Percentiles rank a stretch among this genome's conserved stretches.
These are phyloP conservation scores for Exophiala oligosperma DNA, from an alignment of 2,329 filamentous ascomycete genomes.

Conservation along the genomic window DNA sequence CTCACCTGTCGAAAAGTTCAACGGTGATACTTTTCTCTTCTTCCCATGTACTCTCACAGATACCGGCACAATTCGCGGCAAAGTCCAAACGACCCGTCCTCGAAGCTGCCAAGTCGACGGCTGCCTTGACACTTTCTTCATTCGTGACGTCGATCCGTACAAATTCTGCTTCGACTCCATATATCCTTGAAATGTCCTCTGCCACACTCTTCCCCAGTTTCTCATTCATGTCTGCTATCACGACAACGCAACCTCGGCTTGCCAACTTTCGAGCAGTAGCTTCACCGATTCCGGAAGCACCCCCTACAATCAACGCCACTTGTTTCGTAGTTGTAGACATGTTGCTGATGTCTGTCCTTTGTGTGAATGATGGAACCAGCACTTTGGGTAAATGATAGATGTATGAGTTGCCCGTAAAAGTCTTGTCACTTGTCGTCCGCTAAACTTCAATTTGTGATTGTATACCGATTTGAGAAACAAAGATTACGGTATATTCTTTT, in stretches of 20 bases:
- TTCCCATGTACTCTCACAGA: slow-evolving; percentile 18
- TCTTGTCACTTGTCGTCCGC: too few relatives aligned
- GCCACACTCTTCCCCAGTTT: slow-evolving; percentile 7
- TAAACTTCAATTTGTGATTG: too few relatives aligned
- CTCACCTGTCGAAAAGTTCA: slow-evolving; percentile 21
- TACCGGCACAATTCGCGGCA: slow-evolving; percentile 23
- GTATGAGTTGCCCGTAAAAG: too few relatives aligned
- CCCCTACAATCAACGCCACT: slow-evolving; percentile 21
- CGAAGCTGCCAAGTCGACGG: slow-evolving; percentile 5
- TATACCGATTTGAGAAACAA: too few relatives aligned
- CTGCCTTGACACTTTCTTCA: slow-evolving; percentile 22
- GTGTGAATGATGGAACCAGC: too few relatives aligned
- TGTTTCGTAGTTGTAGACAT: slow-evolving; percentile 6
- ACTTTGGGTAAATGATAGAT: too few relatives aligned
- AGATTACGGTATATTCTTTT: too few relatives aligned
- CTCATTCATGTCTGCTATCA: slow-evolving; percentile 21
- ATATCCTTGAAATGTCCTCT: slow-evolving; percentile 16
- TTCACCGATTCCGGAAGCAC: slow-evolving; percentile 18
- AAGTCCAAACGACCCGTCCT: slow-evolving; percentile 22
- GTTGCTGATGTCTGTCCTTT: background rate
- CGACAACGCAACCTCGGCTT: slow-evolving; percentile 13
- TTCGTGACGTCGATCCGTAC: slow-evolving; percentile 21
- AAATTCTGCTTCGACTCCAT: slow-evolving; percentile 14
- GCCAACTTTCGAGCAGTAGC: slow-evolving; percentile 21
- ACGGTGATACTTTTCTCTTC: slow-evolving; percentile 20